Conservation (phyloP, 140 eudicot genomes). For the Anethum foeniculum region DNA sequence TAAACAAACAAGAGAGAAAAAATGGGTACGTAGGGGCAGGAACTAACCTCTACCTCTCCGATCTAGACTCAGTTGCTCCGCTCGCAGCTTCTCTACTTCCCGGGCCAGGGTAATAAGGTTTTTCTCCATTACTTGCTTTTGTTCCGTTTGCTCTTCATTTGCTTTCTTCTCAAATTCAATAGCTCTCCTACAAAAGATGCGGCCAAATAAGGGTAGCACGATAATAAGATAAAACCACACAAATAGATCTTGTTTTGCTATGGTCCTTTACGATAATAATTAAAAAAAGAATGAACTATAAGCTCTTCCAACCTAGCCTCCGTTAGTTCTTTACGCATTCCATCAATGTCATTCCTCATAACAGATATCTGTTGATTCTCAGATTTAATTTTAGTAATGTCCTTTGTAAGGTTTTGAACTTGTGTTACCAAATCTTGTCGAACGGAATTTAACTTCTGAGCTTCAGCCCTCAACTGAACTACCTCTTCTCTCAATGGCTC, state of each 20-base stretch:
- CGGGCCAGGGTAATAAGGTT: slow-evolving; percentile 81
- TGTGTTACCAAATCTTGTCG: slow-evolving; percentile 59
- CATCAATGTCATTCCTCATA: slow-evolving; percentile 59
- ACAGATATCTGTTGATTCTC: slow-evolving; percentile 61
- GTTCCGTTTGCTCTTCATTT: slow-evolving; percentile 62
- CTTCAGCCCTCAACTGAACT: slow-evolving; percentile 55
- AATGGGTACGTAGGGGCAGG: slow-evolving; percentile 3
- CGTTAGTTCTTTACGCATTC: slow-evolving; percentile 58
- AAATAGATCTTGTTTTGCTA: neutral
- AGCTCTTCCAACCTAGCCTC: slow-evolving; percentile 52
- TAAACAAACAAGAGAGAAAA: neutral
- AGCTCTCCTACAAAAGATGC: slow-evolving; percentile 45
- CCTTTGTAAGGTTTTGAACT: slow-evolving; percentile 54
- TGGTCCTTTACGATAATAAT: too few relatives aligned
- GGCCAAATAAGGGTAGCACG: neutral
- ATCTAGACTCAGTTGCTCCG: slow-evolving; percentile 50
- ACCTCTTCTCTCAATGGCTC: slow-evolving; percentile 69
- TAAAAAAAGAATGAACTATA: too few relatives aligned
- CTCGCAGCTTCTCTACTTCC: slow-evolving; percentile 83
- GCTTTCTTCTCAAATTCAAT: slow-evolving; percentile 69
- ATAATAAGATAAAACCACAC: neutral
- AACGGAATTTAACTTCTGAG: slow-evolving; percentile 41
- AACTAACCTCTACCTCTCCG: slow-evolving; percentile 49
- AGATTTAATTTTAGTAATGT: slow-evolving; percentile 38
- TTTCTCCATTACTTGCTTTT: slow-evolving; percentile 76